Evolutionary conservation across 2,329 filamentous ascomycete species (phyloP).

Genomic region (Colletotrichum agaves): DNA sequence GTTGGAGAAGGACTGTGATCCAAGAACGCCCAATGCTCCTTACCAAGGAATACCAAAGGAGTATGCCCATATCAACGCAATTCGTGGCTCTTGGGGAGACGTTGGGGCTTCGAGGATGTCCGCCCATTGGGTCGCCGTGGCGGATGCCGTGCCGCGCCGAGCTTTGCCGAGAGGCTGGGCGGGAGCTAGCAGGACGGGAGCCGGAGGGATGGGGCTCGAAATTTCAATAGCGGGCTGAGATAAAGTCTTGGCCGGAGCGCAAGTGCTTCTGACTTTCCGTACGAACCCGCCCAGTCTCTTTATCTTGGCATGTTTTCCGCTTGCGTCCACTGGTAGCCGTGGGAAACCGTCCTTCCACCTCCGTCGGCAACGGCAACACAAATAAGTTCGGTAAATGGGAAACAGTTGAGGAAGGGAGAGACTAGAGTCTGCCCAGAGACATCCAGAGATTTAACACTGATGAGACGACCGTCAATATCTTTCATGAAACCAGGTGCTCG

Average conservation of each 20-base stretch:
- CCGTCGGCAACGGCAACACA: too few relatives aligned
- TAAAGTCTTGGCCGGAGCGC: slow-evolving; percentile 26
- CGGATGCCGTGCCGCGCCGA: slow-evolving; percentile 36
- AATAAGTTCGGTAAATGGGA: too few relatives aligned
- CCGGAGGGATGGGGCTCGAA: slow-evolving; percentile 26
- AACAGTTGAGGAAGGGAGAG: too few relatives aligned
- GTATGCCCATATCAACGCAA: slow-evolving; percentile 18
- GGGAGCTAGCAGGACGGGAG: slow-evolving; percentile 19
- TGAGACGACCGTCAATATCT: too few relatives aligned
- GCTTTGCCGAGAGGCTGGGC: slow-evolving; percentile 37
- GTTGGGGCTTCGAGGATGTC: slow-evolving; percentile 6
- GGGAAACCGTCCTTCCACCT: background rate
- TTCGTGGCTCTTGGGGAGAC: slow-evolving; percentile 28
- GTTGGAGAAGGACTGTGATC: slow-evolving; percentile 16
- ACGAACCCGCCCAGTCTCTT: slow-evolving; percentile 5
- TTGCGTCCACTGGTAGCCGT: slow-evolving; percentile 12
- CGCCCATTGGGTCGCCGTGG: slow-evolving; percentile 30
- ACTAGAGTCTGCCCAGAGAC: too few relatives aligned
- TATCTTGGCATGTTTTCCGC: background rate
- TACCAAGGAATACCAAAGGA: slow-evolving; percentile 3
- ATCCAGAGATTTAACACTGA: too few relatives aligned
- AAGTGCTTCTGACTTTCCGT: slow-evolving; percentile 16
- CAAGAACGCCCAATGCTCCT: slow-evolving; percentile 25
- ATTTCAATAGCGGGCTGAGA: background rate
- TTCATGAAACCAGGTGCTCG: too few relatives aligned